Percentiles rank a stretch among this genome's conserved stretches.
phyloP scores from a whole-genome alignment of 208 protist species.

The Crithidia sp. region DNA sequence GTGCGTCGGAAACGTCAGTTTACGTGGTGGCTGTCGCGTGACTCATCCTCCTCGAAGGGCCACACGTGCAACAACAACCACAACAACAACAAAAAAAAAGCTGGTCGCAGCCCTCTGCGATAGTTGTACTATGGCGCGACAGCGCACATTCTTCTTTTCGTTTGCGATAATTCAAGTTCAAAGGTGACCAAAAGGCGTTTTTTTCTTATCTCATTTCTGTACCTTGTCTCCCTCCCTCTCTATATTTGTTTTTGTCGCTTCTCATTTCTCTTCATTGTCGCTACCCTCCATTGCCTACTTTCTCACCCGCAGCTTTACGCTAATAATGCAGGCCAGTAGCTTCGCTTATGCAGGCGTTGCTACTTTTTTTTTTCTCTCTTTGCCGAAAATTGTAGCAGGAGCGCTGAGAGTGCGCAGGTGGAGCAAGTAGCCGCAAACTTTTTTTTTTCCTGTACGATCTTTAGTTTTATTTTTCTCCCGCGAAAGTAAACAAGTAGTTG shows the following conservation, averaged over 20 bases:
- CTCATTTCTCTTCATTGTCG: constrained; percentile 5
- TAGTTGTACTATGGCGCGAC: background rate
- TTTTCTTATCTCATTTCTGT: background rate
- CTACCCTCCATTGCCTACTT: background rate
- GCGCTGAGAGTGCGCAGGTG: background rate
- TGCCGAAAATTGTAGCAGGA: no score
- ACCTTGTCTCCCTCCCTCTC: background rate
- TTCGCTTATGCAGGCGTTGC: background rate
- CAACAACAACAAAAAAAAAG: no score
- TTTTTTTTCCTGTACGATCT: constrained; percentile 36
- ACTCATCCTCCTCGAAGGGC: no score
- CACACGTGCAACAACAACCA: no score
- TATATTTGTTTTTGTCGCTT: constrained; percentile 13
- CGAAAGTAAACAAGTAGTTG: constrained; percentile 3
- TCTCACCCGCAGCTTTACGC: background rate
- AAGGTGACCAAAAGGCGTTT: background rate
- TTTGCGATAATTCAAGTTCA: constrained; percentile 1
- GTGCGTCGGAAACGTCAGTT: no score
- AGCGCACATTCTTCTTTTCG: background rate
- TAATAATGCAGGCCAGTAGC: background rate
- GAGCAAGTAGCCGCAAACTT: background rate
- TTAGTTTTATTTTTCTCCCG: constrained; percentile 27
- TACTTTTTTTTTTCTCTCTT: constrained; percentile 13
- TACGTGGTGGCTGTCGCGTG: no score
- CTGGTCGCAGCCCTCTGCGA: background rate